phyloP scores from a whole-genome alignment of 176 grass and related monocot species.

The Pontederia crassipes region DNA sequence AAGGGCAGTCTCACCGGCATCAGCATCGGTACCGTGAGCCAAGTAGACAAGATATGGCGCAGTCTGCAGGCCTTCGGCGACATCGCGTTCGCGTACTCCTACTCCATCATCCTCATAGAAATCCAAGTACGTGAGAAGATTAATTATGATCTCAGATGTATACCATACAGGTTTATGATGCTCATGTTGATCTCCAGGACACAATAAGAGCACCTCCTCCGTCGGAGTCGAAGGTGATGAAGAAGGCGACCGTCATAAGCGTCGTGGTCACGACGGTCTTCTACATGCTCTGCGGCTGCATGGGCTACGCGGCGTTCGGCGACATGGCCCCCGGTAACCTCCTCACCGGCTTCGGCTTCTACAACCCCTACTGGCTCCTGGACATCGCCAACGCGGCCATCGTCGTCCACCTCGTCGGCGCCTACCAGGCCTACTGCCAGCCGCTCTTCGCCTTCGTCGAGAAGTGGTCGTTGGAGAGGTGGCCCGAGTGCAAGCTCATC shows the following conservation, averaged over 20 bases:
- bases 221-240: conserved; percentile 45
- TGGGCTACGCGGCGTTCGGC: conserved; percentile 44
- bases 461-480: conserved; percentile 55
- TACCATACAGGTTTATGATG: not conserved
- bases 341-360: conserved; percentile 44
- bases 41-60: conserved; percentile 8
- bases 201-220: conserved; percentile 34
- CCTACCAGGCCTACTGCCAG: conserved; percentile 75
- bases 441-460: conserved; percentile 86
- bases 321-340: conserved; percentile 36
- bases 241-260: conserved; percentile 31
- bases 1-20: conserved; percentile 11
- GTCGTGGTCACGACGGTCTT: conserved; percentile 36
- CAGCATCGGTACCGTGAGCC: conserved; percentile 7
- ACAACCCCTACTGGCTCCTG: conserved; percentile 44
- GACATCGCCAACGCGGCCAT: conserved; percentile 45
- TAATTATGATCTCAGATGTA: too few species aligned
- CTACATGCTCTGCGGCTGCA: conserved; percentile 50
- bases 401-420: conserved; percentile 43
- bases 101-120: conserved; percentile 12
- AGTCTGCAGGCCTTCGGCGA: not conserved
- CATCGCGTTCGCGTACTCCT: conserved; percentile 13
- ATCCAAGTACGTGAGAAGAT: not conserved
- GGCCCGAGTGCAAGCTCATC: conserved; percentile 48
- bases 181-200: conserved; percentile 7